These are phyloP conservation scores for Monosporascus sp. DNA, from an alignment of 2,329 filamentous ascomycete genomes.

Conservation along the genomic window DNA sequence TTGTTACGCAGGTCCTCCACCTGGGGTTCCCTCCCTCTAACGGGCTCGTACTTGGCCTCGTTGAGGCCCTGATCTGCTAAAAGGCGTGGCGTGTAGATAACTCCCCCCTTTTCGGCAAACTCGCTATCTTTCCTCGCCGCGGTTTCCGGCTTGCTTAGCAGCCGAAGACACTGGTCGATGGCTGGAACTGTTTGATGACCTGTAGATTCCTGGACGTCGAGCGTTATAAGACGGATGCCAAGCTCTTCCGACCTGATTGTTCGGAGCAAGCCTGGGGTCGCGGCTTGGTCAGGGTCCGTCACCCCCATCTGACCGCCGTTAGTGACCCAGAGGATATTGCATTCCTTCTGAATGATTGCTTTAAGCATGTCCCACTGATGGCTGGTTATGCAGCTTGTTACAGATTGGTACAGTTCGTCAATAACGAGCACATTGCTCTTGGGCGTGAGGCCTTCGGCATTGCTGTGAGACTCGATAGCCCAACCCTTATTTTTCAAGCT, in stretches of 20 bases:
- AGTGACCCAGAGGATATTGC: neutral
- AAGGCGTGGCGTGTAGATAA: neutral
- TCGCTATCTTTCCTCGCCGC: constrained; percentile 1
- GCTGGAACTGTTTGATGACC: neutral
- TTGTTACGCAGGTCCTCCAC: neutral
- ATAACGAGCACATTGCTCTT: neutral
- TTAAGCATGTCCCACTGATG: neutral
- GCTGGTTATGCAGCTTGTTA: neutral
- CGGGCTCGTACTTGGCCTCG: neutral
- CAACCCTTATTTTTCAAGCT: neutral
- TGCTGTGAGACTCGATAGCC: neutral
- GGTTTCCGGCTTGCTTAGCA: neutral
- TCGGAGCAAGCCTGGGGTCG: neutral
- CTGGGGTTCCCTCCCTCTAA: neutral
- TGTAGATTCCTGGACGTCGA: neutral
- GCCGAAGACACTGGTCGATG: neutral
- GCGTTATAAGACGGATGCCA: neutral
- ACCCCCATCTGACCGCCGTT: neutral
- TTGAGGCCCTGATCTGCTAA: neutral
- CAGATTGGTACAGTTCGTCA: neutral
- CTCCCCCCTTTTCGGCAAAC: constrained; percentile 1
- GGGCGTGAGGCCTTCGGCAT: neutral
- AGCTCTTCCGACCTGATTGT: neutral
- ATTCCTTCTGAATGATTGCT: neutral
- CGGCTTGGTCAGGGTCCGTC: neutral